These are phyloP conservation scores for Yamadazyma kitorensis DNA, from an alignment of 805 yeast species.

Conservation along the genomic window DNA sequence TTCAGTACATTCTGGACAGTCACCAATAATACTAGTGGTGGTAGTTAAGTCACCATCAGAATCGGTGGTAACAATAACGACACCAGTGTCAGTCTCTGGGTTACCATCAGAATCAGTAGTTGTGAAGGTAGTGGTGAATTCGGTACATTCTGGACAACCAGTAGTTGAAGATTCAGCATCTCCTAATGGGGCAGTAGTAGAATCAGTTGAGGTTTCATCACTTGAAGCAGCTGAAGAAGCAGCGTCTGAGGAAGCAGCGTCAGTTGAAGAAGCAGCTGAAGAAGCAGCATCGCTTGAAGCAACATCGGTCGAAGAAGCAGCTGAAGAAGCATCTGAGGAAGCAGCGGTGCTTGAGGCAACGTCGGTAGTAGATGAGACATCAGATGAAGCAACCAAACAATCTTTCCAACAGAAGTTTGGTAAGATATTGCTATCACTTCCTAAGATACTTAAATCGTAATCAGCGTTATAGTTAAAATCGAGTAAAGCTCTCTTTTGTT, in stretches of 20 bases:
- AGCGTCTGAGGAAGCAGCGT: constrained; percentile 1
- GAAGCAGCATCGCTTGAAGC: constrained; percentile 1
- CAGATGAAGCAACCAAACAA: constrained; percentile 9
- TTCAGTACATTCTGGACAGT: too few relatives aligned
- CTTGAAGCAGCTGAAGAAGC: neutral
- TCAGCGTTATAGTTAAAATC: constrained; percentile 7
- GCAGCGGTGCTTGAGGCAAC: neutral
- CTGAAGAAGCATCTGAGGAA: neutral
- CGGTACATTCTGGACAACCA: constrained; percentile 7
- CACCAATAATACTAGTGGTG: constrained; percentile 6
- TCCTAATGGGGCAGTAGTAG: neutral
- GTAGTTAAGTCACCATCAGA: constrained; percentile 15
- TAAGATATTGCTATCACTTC: constrained; percentile 9
- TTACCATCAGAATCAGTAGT: constrained; percentile 15
- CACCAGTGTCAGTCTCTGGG: constrained; percentile 12
- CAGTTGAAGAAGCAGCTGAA: constrained; percentile 3
- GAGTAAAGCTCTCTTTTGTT: constrained; percentile 11
- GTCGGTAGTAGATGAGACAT: constrained; percentile 1
- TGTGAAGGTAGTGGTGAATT: constrained; percentile 17
- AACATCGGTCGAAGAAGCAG: neutral
- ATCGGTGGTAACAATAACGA: constrained; percentile 17
- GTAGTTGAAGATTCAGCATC: constrained; percentile 1
- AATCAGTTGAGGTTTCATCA: neutral
- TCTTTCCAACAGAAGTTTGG: constrained; percentile 17
- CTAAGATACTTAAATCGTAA: constrained; percentile 8